phyloP scores from a whole-genome alignment of 169 alveolate species.

The Cryptosporidium tyzzeri region DNA sequence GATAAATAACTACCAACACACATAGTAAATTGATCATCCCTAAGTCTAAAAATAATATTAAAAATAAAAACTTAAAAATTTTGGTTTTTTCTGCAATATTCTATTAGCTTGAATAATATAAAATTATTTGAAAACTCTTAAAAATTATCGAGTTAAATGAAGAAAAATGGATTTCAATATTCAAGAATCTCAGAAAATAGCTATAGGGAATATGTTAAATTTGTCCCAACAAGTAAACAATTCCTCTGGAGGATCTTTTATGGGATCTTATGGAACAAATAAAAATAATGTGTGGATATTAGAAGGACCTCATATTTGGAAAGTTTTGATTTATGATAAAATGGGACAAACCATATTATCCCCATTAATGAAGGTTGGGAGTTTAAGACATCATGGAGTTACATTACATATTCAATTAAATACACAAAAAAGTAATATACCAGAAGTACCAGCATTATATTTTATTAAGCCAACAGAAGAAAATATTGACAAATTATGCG shows the following conservation, averaged over 20 bases:
- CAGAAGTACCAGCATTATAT: conserved; percentile 91
- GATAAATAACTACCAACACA: not conserved
- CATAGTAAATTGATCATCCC: not conserved
- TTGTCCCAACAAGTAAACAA: conserved; percentile 50
- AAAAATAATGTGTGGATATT: conserved; percentile 65
- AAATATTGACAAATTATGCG: conserved; percentile 79
- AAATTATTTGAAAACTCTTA: not conserved
- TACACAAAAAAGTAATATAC: conserved; percentile 83
- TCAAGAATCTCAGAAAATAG: conserved; percentile 76
- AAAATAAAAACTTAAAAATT: no score
- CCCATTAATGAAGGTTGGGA: conserved; percentile 86
- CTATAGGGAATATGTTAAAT: conserved; percentile 71
- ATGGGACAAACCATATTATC: conserved; percentile 84
- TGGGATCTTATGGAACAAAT: not conserved
- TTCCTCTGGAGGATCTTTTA: conserved; percentile 16
- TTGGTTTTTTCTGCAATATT: no score
- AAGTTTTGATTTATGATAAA: conserved; percentile 85
- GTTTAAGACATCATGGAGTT: conserved; percentile 88
- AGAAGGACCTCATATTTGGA: conserved; percentile 82
- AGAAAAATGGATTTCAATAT: conserved; percentile 78
- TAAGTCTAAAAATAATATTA: no score
- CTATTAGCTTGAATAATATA: not conserved
- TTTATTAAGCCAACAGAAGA: conserved; percentile 85
- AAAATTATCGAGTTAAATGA: not conserved
- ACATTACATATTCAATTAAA: conserved; percentile 84